Percentiles rank a stretch among this genome's conserved stretches.
Evolutionary conservation across 805 yeast genomes (phyloP).

Genomic region (Metschnikowia bowlesiae): DNA sequence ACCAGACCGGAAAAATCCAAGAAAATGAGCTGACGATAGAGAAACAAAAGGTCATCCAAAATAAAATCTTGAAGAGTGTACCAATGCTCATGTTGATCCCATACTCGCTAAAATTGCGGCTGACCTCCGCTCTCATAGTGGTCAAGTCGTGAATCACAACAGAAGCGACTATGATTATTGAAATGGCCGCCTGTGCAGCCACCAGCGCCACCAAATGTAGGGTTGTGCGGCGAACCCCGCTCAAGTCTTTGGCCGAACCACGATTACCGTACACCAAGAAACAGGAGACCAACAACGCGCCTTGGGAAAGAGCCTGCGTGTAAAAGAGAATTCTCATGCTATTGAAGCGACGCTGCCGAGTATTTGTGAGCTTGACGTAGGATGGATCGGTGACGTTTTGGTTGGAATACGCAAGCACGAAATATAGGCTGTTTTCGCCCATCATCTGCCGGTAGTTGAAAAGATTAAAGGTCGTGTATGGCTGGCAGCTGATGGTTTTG

Average conservation of each 20-base stretch:
- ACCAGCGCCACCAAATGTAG: conserved; percentile 35
- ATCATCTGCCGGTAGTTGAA: conserved; percentile 46
- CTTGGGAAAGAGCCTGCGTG: conserved; percentile 26
- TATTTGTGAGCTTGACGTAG: conserved; percentile 13
- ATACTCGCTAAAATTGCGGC: conserved; percentile 33
- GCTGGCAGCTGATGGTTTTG: conserved; percentile 6
- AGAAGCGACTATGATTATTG: conserved; percentile 28
- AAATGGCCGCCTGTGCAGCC: conserved; percentile 29
- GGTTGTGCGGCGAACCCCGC: conserved; percentile 25
- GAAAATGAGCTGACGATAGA: conserved; percentile 24
- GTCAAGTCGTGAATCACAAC: conserved; percentile 25
- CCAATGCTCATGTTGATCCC: conserved; percentile 47
- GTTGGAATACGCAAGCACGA: conserved; percentile 48
- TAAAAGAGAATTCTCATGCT: conserved; percentile 27
- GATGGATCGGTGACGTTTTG: conserved; percentile 15
- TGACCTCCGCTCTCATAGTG: conserved; percentile 16
- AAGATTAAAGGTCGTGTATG: conserved; percentile 14
- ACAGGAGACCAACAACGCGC: conserved; percentile 25
- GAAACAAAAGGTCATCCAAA: conserved; percentile 34
- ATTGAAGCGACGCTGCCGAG: conserved; percentile 15
- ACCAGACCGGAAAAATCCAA: conserved; percentile 45
- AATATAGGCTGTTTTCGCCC: conserved; percentile 35
- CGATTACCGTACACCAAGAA: conserved; percentile 35
- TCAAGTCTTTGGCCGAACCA: conserved; percentile 31
- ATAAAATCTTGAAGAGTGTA: conserved; percentile 33